Evolutionary conservation across 1,284 basidiomycete species (phyloP).

Genomic region (Cerrena zonata): DNA sequence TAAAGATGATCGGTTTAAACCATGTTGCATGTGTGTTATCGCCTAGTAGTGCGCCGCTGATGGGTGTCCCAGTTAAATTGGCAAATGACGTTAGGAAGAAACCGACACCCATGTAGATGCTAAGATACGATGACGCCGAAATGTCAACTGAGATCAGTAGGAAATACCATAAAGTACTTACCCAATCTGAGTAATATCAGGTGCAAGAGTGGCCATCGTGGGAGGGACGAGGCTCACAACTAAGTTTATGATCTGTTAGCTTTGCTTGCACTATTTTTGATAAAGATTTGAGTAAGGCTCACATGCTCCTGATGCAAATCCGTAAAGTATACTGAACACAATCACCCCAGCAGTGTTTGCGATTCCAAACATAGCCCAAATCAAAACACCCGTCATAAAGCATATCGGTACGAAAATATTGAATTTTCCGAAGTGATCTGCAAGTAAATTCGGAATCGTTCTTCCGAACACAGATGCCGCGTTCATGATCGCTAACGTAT

Average conservation of each 20-base stretch:
- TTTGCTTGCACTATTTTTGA: no score
- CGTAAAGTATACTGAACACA: constrained; percentile 15
- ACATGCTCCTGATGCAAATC: constrained; percentile 18
- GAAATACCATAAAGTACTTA: neutral
- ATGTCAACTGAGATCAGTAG: neutral
- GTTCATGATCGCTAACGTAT: constrained; percentile 5
- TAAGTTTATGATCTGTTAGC: neutral
- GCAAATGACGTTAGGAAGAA: neutral
- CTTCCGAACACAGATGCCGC: constrained; percentile 1
- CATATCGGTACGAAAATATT: constrained; percentile 6
- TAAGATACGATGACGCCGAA: neutral
- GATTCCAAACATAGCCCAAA: neutral
- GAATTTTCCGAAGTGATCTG: constrained; percentile 11
- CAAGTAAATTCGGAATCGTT: constrained; percentile 15
- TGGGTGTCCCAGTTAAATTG: neutral
- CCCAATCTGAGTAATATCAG: neutral
- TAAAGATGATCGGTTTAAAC: neutral
- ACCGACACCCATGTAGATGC: neutral
- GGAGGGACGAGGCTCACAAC: neutral
- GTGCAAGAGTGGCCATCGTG: neutral
- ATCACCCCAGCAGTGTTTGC: constrained; percentile 7
- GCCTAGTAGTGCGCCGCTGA: neutral
- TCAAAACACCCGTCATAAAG: constrained; percentile 5
- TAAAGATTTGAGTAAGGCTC: constrained; percentile 2
- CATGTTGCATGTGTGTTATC: neutral